Evolutionary conservation across 441 rosid species (phyloP).

Genomic region (Pelargonium exstipulatum): DNA sequence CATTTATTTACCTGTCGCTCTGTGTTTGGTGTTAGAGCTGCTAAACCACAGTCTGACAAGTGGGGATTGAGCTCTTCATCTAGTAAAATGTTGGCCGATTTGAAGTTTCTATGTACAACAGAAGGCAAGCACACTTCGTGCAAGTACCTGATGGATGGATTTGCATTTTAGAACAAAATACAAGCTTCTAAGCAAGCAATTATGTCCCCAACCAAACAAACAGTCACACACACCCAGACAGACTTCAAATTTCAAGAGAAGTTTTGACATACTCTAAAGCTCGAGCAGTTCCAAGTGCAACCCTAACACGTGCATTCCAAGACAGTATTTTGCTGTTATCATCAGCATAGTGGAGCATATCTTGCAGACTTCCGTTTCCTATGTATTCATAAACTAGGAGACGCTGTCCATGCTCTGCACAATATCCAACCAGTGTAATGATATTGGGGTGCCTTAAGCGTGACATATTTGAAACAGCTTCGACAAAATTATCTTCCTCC

Average conservation of each 20-base stretch:
- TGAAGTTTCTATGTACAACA: conserved; percentile 79
- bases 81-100: conserved; percentile 73
- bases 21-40: conserved; percentile 49
- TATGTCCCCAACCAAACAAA: too few relatives aligned
- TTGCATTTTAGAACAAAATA: background rate
- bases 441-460: conserved; percentile 72
- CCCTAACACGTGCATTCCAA: conserved; percentile 73
- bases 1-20: background rate
- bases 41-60: conserved; percentile 92
- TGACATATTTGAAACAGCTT: conserved; percentile 66
- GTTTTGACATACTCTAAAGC: conserved; percentile 87
- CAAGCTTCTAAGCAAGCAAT: too few relatives aligned
- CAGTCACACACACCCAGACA: too few relatives aligned
- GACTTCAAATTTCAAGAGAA: too few relatives aligned
- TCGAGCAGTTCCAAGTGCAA: conserved; percentile 92
- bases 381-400: conserved; percentile 84
- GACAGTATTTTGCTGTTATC: conserved; percentile 53
- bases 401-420: conserved; percentile 89
- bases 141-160: conserved; percentile 47
- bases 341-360: conserved; percentile 72
- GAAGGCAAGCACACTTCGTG: conserved; percentile 92
- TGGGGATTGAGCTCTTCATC: conserved; percentile 72
- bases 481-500: conserved; percentile 68
- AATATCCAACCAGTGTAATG: conserved; percentile 84
- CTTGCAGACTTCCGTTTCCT: conserved; percentile 74